Evolutionary conservation across 1,139 yeast species (phyloP), one percentile per base, ranked within the genome.

Genomic region (Debaryomycetaceae sp.): DNA sequence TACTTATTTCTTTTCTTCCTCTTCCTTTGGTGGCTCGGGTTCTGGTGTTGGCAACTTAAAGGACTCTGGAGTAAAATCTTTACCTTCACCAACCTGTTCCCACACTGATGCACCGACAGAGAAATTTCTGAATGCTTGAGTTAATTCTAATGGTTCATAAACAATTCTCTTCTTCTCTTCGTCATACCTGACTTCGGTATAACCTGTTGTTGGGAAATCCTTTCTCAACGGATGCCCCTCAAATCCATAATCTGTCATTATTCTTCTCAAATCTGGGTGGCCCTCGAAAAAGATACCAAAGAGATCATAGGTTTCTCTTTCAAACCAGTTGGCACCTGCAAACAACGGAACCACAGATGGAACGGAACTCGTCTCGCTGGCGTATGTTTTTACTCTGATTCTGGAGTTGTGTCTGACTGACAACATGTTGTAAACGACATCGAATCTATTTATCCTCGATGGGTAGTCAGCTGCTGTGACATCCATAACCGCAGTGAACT

Each of bases 121-220:
- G 69, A 88, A 88, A 73, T 87, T 85, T 76, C 96, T 83, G 81
- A 89, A 88, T 27, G 96, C 96, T 71, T 87, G 96, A 38, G 95
- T 85, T 65, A 87, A 77, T 71, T 88, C 96, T 60, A 88, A 77
- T 42, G 96, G 96, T 69, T 87, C 96, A 63, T 88, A 88, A 33
- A 88, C 88, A 47, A 88, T 84, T 63, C 96, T 80, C 76, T 87
- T 84, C 79, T 88, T 88, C 67, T 88, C 96, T 64, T 87, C 91
- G 65, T 88, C 96, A 66, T 87, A 88, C 63, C 93, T 80, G 39
- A 88, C 89, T 70, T 88, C 96, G 42, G 95, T 87, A 69, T 86
- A 88, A 49, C 96, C 96, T 40, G 95, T 86, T 40, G 93, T 82
- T 56, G 96, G 96, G 86, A 88, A 88, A 67, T 88, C 96, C 68